Conservation (phyloP, 2,329 filamentous ascomycete genomes). For the Helotiales sp. region DNA sequence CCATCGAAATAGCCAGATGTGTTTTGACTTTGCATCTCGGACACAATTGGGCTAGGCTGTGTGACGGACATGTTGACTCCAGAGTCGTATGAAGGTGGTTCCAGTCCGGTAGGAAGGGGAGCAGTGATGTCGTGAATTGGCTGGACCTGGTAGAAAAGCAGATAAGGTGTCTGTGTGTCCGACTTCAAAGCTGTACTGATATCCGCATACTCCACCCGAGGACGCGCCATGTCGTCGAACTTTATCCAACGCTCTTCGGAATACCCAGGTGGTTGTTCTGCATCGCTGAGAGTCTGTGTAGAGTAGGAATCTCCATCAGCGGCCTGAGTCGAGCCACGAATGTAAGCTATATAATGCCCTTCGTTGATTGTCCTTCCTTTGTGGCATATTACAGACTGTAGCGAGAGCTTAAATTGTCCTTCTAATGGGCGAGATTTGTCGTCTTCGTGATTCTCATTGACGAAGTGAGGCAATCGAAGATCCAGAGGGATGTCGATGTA, state of each 20-base stretch:
- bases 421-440: slow-evolving; percentile 63
- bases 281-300: slow-evolving; percentile 43
- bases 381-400: slow-evolving; percentile 93
- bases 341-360: slow-evolving; percentile 88
- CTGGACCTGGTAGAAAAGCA: slow-evolving; percentile 93
- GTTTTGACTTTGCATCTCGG: slow-evolving; percentile 2
- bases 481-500: slow-evolving; percentile 91
- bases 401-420: slow-evolving; percentile 88
- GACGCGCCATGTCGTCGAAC: slow-evolving; percentile 81
- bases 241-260: slow-evolving; percentile 80
- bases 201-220: slow-evolving; percentile 76
- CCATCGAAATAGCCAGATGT: slow-evolving; percentile 45
- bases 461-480: slow-evolving; percentile 82
- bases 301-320: slow-evolving; percentile 59
- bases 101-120: slow-evolving; percentile 26
- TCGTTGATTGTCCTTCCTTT: slow-evolving; percentile 81
- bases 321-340: slow-evolving; percentile 68
- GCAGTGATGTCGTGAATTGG: slow-evolving; percentile 70
- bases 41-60: slow-evolving; percentile 1
- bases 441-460: slow-evolving; percentile 70
- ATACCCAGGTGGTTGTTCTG: slow-evolving; percentile 60
- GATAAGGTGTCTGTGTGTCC: slow-evolving; percentile 88
- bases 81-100: slow-evolving; percentile 58
- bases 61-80: slow-evolving; percentile 24
- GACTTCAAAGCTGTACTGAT: slow-evolving; percentile 66